A percentile compares a stretch with the other conserved stretches of the same genome.
phyloP scores from a whole-genome alignment of 805 yeast species.

The Teunomyces tritomae region DNA sequence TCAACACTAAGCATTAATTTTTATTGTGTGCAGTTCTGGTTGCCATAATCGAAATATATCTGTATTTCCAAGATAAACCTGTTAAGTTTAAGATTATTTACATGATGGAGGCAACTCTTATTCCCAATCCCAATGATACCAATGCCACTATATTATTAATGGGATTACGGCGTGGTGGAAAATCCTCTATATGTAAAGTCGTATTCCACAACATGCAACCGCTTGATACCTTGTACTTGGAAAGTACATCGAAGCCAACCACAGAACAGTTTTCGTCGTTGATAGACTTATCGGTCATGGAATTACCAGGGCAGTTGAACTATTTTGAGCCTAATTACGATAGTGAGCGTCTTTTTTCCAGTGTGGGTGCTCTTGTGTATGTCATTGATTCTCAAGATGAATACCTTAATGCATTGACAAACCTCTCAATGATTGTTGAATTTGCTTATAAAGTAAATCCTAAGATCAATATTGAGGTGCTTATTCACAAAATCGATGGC shows the following conservation, averaged over 20 bases:
- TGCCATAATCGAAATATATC: background rate
- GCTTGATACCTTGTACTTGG: constrained; percentile 84
- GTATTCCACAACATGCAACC: constrained; percentile 97
- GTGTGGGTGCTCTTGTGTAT: constrained; percentile 87
- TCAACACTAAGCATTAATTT: background rate
- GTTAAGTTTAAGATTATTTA: background rate
- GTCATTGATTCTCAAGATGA: constrained; percentile 97
- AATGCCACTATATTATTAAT: constrained; percentile 81
- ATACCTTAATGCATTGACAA: constrained; percentile 85
- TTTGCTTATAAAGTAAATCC: constrained; percentile 86
- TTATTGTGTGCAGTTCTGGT: background rate
- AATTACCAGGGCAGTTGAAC: constrained; percentile 90
- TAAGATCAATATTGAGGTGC: constrained; percentile 80
- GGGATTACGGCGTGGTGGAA: constrained; percentile 91
- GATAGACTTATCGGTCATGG: constrained; percentile 86
- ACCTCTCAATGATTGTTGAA: constrained; percentile 82
- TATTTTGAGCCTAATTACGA: constrained; percentile 84
- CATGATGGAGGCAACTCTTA: constrained; percentile 14
- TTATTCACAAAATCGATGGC: constrained; percentile 95
- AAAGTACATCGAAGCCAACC: constrained; percentile 86
- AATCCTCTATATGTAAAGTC: constrained; percentile 92
- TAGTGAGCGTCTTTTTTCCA: constrained; percentile 69
- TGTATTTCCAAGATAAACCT: background rate
- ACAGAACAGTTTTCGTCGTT: constrained; percentile 79
- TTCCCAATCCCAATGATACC: constrained; percentile 44